Evolutionary conservation across 331 rosid genomes (phyloP).

Genomic region (Malus hybrid): DNA sequence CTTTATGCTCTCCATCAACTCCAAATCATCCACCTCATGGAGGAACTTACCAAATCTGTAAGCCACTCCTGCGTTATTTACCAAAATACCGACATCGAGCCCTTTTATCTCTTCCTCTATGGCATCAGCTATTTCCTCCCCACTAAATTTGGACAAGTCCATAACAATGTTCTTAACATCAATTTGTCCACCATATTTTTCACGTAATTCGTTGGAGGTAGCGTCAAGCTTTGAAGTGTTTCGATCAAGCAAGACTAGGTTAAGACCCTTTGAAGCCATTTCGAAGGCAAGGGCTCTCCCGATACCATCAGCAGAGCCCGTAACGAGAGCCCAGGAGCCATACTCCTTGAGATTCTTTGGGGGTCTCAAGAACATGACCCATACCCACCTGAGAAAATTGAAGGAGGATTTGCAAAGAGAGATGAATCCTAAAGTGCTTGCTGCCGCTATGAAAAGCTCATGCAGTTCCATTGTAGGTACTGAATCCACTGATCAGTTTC

Average conservation of each 20-base stretch:
- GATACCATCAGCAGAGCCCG: slow-evolving; percentile 22
- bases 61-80: slow-evolving; percentile 23
- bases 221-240: slow-evolving; percentile 10
- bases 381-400: slow-evolving; percentile 1
- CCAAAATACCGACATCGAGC: slow-evolving; percentile 23
- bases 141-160: slow-evolving; percentile 18
- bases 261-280: slow-evolving; percentile 23
- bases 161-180: slow-evolving; percentile 1
- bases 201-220: not conserved
- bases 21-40: slow-evolving; percentile 20
- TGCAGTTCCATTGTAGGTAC: not conserved
- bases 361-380: slow-evolving; percentile 25
- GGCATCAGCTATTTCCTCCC: slow-evolving; percentile 8
- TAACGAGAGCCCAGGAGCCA: slow-evolving; percentile 20
- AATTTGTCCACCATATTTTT: not conserved
- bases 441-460: not conserved
- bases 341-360: slow-evolving; percentile 18
- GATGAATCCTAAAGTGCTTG: slow-evolving; percentile 14
- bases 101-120: slow-evolving; percentile 10
- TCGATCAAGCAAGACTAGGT: slow-evolving; percentile 19
- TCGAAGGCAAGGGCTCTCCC: slow-evolving; percentile 26
- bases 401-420: not conserved
- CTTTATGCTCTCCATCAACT: slow-evolving; percentile 8
- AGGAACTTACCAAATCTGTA: slow-evolving; percentile 12
- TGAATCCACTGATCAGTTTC: not conserved